A percentile compares a stretch with the other conserved stretches of the same genome.
Evolutionary conservation across 768 basidiomycete species (phyloP).

Genomic region (Fomitopsis serialis): DNA sequence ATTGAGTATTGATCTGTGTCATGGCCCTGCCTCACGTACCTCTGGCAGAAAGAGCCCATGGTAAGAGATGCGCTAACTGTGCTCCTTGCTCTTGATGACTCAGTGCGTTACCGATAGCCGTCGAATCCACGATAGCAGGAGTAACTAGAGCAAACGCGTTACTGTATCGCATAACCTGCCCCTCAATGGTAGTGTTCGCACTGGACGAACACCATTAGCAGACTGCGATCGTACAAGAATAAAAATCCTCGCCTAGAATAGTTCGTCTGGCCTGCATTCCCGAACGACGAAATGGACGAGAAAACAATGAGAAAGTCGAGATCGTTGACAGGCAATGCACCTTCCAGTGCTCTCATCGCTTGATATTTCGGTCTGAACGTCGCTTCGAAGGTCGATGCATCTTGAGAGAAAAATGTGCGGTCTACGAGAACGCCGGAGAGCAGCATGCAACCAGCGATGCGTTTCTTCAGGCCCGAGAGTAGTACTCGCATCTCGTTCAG

Average conservation of each 20-base stretch:
- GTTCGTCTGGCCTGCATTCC: constrained; percentile 11
- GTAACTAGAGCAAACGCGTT: constrained; percentile 5
- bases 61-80: not conserved
- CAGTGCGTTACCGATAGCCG: not conserved
- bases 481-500: not conserved
- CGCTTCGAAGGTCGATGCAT: constrained; percentile 5
- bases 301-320: constrained; percentile 16
- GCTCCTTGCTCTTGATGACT: not conserved
- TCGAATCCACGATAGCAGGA: constrained; percentile 3
- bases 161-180: not conserved
- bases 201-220: not conserved
- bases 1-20: too few relatives aligned
- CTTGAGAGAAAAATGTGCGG: constrained; percentile 8
- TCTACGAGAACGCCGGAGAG: constrained; percentile 9
- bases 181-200: constrained; percentile 7
- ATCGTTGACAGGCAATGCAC: not conserved
- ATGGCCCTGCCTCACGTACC: too few relatives aligned
- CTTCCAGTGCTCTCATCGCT: constrained; percentile 6
- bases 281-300: constrained; percentile 13
- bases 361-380: constrained; percentile 3
- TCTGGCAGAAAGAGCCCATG: constrained; percentile 5
- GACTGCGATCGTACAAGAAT: not conserved
- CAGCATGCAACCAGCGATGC: constrained; percentile 20
- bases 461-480: not conserved
- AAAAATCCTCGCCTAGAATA: constrained; percentile 9